Evolutionary conservation across 2,329 filamentous ascomycete species (phyloP), one percentile per base, ranked within the genome.

Genomic region (Kalaharituber pfeilii): DNA sequence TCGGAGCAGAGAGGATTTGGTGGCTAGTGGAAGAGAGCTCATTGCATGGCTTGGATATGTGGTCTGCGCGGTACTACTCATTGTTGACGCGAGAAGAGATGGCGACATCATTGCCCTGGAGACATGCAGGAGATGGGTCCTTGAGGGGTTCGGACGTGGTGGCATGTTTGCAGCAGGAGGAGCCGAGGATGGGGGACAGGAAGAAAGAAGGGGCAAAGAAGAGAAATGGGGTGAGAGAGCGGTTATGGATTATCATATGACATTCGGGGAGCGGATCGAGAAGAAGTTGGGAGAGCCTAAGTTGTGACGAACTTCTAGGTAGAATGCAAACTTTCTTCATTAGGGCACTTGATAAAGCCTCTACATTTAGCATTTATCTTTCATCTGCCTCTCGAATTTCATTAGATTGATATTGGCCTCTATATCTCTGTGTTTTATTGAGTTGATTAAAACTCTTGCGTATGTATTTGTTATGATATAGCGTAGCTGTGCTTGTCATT

Each of bases 11-110:
- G 66, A 68, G 28, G 65, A 67, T 42, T 58, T 69, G 27, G 61
- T 61, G 26, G 59, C 64, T 53, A 58, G 63, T 45, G 66, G 66
- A 8, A 62, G 66, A 50, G 59, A 62, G 22, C 56, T 66, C 30
- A 60, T 68, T 57, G 62, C 62, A 39, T 60, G 60, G 9, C 60
- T 69, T 28, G 65, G 64, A 9, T 62, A 60, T 52, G 60, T 69
- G 39, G 59, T 69, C 26, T 64, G 64, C 28, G 66, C 64, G 7
- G 59, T 62, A 2, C 57, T 68, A 50, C 56, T 69, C 22, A 57
- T 66, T 30, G 53, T 66, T 22, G 67, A 69, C 59, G 66, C 66
- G 3, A 58, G 63, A 13, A 59, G 63, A 42, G 67, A 69, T 57
- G 59, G 61, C 8, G 63, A 69, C 57, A 59, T 61, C 27, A 60